Evolutionary conservation across 176 grass and related monocot genomes (phyloP).

Genomic region (Cocos nucifera): DNA sequence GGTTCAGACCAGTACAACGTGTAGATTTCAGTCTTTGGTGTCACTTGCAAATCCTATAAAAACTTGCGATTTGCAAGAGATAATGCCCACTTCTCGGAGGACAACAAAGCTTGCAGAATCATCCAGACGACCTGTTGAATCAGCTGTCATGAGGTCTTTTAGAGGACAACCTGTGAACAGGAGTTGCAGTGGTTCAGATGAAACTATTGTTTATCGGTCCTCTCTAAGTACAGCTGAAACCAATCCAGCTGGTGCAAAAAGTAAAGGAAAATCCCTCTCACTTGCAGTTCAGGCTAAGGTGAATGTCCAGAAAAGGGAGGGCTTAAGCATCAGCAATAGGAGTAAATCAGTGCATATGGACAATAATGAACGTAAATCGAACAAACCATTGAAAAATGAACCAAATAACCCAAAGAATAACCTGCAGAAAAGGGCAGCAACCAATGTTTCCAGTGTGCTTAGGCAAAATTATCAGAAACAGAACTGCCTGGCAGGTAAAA

Average conservation of each 20-base stretch:
- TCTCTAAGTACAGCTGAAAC: conserved; percentile 52
- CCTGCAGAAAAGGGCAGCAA: conserved; percentile 44
- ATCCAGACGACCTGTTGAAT: conserved; percentile 27
- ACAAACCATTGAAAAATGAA: conserved; percentile 40
- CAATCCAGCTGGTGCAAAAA: conserved; percentile 29
- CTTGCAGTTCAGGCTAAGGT: conserved; percentile 71
- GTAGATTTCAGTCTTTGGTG: conserved; percentile 52
- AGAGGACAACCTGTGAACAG: conserved; percentile 34
- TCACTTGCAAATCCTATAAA: conserved; percentile 37
- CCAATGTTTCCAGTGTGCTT: conserved; percentile 40
- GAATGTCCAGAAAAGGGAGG: conserved; percentile 76
- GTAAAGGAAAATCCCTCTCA: conserved; percentile 64
- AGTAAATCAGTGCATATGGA: conserved; percentile 44
- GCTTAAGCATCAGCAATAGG: conserved; percentile 32
- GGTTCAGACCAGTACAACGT: conserved; percentile 37
- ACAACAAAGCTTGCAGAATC: conserved; percentile 30
- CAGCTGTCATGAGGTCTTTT: conserved; percentile 25
- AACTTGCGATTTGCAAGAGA: conserved; percentile 34
- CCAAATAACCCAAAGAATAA: conserved; percentile 49
- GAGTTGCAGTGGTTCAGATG: conserved; percentile 44
- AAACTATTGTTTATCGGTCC: conserved; percentile 51
- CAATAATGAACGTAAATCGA: conserved; percentile 40
- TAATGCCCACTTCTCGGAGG: conserved; percentile 27
- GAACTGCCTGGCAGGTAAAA: conserved; percentile 42
- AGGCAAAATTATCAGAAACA: conserved; percentile 87